phyloP scores from a whole-genome alignment of 495 filamentous ascomycete genomes.

The Penicillium angulare region DNA sequence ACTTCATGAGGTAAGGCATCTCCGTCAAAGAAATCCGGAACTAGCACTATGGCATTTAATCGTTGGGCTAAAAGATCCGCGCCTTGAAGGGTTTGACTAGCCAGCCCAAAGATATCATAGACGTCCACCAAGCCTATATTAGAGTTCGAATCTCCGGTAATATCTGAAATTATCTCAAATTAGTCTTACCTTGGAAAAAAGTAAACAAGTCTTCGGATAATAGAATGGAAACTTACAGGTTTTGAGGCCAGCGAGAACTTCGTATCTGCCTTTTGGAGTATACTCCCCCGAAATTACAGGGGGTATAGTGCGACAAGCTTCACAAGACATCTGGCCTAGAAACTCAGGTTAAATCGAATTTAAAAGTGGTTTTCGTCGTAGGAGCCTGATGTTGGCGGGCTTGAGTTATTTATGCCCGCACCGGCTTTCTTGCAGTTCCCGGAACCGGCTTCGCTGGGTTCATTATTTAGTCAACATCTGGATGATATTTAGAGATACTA shows the following conservation, averaged over 20 bases:
- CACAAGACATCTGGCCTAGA: constrained; percentile 35
- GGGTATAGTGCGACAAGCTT: constrained; percentile 73
- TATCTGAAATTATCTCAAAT: constrained; percentile 30
- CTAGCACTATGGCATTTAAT: constrained; percentile 36
- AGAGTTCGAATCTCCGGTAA: constrained; percentile 37
- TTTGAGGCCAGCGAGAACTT: constrained; percentile 61
- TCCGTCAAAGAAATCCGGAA: constrained; percentile 51
- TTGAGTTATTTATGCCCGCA: not conserved
- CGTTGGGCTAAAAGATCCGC: constrained; percentile 50
- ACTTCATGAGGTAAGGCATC: constrained; percentile 25
- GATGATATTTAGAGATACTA: no score
- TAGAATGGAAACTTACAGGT: constrained; percentile 55
- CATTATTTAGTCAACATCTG: no score
- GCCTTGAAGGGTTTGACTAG: constrained; percentile 51
- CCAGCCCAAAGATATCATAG: constrained; percentile 57
- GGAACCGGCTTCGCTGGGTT: no score
- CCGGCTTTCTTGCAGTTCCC: not conserved
- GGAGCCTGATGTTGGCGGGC: not conserved
- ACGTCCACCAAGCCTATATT: constrained; percentile 44
- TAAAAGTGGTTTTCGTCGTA: not conserved
- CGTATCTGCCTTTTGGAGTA: constrained; percentile 62
- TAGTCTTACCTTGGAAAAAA: no score
- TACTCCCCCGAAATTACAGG: constrained; percentile 63
- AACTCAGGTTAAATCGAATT: not conserved
- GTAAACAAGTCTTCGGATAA: not conserved